These are phyloP conservation scores for Globisporangium iwayamae DNA, from an alignment of 352 stramenopile genomes.

Conservation along the genomic window DNA sequence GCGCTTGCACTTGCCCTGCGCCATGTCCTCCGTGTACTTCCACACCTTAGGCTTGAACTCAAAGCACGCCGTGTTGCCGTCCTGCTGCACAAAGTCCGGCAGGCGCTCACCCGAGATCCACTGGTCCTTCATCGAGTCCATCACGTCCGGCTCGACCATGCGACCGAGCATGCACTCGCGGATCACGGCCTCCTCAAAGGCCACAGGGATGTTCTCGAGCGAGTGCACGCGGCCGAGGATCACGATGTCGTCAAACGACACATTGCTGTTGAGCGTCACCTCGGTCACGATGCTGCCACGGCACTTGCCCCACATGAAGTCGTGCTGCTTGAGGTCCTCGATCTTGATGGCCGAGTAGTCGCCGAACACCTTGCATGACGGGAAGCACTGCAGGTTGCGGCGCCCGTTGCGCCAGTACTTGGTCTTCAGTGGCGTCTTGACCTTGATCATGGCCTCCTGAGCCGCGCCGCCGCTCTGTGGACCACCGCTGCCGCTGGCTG, in stretches of 20 bases:
- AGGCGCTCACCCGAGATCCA: constrained; percentile 82
- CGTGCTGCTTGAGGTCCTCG: constrained; percentile 85
- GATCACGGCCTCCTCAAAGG: constrained; percentile 83
- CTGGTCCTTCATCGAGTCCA: constrained; percentile 84
- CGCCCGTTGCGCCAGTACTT: constrained; percentile 90
- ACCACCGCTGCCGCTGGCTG: not conserved
- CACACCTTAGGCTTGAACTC: constrained; percentile 89
- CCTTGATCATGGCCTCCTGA: constrained; percentile 85
- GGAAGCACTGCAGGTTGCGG: constrained; percentile 90
- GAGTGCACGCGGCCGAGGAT: constrained; percentile 81
- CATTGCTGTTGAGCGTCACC: constrained; percentile 80
- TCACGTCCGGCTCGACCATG: constrained; percentile 70
- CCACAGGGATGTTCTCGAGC: constrained; percentile 77
- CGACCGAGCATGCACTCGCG: constrained; percentile 80
- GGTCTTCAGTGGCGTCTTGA: constrained; percentile 79
- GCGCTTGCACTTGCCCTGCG: constrained; percentile 86
- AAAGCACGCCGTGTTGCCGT: constrained; percentile 67
- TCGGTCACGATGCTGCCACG: constrained; percentile 78
- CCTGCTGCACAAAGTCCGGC: constrained; percentile 82
- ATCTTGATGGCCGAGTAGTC: constrained; percentile 90
- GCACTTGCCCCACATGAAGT: constrained; percentile 91
- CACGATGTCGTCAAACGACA: constrained; percentile 78
- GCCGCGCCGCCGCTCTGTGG: constrained; percentile 23
- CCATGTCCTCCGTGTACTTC: constrained; percentile 88
- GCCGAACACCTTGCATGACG: constrained; percentile 85